Evolutionary conservation across 1,139 yeast species (phyloP).

Genomic region (Debaryomyces sp.): DNA sequence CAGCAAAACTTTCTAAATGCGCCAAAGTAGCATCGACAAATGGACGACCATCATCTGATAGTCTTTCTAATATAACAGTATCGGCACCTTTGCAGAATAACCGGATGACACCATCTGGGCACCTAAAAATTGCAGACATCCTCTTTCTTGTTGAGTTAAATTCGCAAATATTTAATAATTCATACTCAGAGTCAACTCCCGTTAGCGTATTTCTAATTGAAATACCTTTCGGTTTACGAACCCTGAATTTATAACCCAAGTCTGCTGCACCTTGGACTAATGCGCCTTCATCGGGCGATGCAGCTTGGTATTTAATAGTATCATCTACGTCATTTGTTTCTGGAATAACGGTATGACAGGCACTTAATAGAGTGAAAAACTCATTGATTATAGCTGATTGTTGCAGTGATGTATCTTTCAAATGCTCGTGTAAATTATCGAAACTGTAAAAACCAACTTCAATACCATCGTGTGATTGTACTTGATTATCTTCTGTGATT

Average conservation of each 20-base stretch:
- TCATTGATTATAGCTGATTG: conserved; percentile 74
- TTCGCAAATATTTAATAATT: conserved; percentile 88
- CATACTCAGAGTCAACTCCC: conserved; percentile 50
- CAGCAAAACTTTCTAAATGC: conserved; percentile 95
- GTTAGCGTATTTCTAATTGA: conserved; percentile 59
- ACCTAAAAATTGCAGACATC: conserved; percentile 93
- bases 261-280: conserved; percentile 91
- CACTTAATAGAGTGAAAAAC: conserved; percentile 80
- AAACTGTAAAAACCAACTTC: conserved; percentile 83
- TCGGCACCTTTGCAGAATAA: conserved; percentile 98
- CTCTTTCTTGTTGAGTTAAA: conserved; percentile 97
- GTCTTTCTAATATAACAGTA: conserved; percentile 87
- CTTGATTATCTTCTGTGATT: conserved; percentile 88
- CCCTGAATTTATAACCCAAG: conserved; percentile 80
- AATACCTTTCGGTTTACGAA: conserved; percentile 85
- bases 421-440: conserved; percentile 58
- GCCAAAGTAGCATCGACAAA: conserved; percentile 80
- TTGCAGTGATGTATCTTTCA: conserved; percentile 40
- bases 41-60: conserved; percentile 70
- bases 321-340: conserved; percentile 66
- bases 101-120: conserved; percentile 91
- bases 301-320: conserved; percentile 89
- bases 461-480: conserved; percentile 71
- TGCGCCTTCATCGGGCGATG: conserved; percentile 99
- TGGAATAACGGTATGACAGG: conserved; percentile 98